Percentiles rank a stretch among this genome's conserved stretches.
These are phyloP conservation scores for Heterobasidion parviporum DNA, from an alignment of 1,284 basidiomycete genomes.

Conservation along the genomic window DNA sequence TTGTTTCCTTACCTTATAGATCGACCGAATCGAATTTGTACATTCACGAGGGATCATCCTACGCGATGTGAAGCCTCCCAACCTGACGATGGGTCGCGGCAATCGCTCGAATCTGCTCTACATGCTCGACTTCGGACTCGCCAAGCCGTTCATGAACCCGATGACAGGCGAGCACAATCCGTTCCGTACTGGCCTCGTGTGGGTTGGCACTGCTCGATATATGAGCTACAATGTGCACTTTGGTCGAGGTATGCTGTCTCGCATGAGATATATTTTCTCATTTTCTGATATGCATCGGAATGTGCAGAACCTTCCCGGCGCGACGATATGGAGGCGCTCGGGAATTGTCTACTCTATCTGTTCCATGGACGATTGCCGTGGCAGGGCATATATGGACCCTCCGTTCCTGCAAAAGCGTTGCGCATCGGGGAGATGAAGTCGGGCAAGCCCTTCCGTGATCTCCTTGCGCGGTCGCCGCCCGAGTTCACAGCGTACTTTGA, in stretches of 20 bases:
- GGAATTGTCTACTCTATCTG: no score
- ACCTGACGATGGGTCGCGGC: constrained; percentile 11
- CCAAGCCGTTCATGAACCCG: constrained; percentile 8
- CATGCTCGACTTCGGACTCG: constrained; percentile 12
- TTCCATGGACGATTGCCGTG: no score
- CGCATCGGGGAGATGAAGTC: no score
- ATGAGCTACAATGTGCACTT: constrained; percentile 7
- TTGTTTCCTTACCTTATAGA: not conserved
- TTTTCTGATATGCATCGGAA: no score
- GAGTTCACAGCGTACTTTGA: no score
- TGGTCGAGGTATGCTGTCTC: constrained; percentile 1
- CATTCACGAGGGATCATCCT: constrained; percentile 12
- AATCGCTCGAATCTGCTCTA: constrained; percentile 3
- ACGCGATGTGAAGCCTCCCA: constrained; percentile 14
- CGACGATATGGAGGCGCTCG: no score
- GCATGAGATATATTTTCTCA: no score
- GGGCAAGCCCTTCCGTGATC: no score
- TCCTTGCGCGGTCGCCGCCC: no score
- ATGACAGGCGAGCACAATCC: constrained; percentile 10
- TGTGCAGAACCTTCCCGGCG: no score
- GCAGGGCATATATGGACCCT: no score
- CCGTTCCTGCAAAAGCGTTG: no score
- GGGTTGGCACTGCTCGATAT: constrained; percentile 8
- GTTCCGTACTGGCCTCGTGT: constrained; percentile 1
- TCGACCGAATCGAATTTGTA: constrained; percentile 6